Percentiles rank a stretch among this genome's conserved stretches.
These are phyloP conservation scores for Angophora floribunda DNA, from an alignment of 345 rosid genomes.

Conservation along the genomic window DNA sequence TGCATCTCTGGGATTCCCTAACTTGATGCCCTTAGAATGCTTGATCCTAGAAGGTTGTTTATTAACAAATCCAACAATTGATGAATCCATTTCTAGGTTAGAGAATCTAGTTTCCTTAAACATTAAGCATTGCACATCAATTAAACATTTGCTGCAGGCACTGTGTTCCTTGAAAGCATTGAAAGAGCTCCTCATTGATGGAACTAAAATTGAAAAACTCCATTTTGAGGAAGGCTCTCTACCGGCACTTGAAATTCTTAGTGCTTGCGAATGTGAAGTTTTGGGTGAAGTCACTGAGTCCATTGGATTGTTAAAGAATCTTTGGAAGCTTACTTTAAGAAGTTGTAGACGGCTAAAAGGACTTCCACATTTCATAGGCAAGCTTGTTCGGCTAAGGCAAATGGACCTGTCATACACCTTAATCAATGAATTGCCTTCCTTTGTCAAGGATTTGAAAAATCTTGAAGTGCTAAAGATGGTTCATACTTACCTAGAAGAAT, in stretches of 20 bases:
- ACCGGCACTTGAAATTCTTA: rapidly evolving
- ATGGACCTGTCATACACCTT: neutral
- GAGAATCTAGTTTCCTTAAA: neutral
- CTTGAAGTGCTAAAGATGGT: neutral
- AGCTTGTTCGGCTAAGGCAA: rapidly evolving
- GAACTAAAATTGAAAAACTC: rapidly evolving
- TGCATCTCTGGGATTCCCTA: neutral
- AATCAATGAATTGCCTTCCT: neutral
- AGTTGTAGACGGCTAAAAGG: rapidly evolving
- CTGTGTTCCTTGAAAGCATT: neutral
- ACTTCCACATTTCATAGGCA: neutral
- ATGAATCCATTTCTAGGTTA: neutral
- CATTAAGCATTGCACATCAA: neutral
- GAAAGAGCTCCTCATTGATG: neutral
- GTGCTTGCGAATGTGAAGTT: rapidly evolving
- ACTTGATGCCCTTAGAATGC: neutral
- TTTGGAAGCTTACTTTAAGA: neutral
- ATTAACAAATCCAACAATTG: too few relatives aligned
- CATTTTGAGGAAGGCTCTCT: rapidly evolving
- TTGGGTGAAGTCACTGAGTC: neutral
- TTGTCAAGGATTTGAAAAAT: neutral
- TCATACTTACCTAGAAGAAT: neutral
- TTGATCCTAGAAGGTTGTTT: neutral
- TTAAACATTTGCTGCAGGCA: neutral
- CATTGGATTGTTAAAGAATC: rapidly evolving